Conservation (phyloP, 2,329 filamentous ascomycete genomes). For the Venturia nashicola region DNA sequence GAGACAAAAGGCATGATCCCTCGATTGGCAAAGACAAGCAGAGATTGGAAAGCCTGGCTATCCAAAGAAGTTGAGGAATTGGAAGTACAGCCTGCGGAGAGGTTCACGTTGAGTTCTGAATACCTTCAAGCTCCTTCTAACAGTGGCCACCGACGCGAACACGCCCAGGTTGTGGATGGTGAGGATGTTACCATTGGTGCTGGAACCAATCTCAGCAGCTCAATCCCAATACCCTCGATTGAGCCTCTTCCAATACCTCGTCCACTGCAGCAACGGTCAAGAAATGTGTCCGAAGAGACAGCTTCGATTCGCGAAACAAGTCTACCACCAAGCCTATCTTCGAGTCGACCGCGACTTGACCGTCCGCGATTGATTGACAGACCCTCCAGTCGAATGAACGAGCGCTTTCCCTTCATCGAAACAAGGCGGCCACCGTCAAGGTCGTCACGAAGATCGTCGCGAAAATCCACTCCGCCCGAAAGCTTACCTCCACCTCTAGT, state of each 20-base stretch:
- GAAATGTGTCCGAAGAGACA: constrained; percentile 6
- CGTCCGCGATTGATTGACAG: constrained; percentile 12
- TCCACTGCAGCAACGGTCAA: background rate
- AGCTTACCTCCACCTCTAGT: background rate
- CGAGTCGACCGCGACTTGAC: constrained; percentile 13
- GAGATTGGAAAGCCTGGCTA: constrained; percentile 35
- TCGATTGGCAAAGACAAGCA: constrained; percentile 20
- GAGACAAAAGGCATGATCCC: constrained; percentile 10
- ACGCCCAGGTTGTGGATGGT: constrained; percentile 16
- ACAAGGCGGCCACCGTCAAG: constrained; percentile 16
- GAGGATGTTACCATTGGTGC: constrained; percentile 13
- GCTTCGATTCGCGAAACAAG: background rate
- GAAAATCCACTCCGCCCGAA: background rate
- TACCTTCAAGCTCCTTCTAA: constrained; percentile 12
- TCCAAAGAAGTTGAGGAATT: constrained; percentile 31
- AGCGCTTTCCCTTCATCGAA: constrained; percentile 30
- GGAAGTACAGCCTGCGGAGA: constrained; percentile 17
- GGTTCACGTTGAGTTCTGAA: constrained; percentile 18
- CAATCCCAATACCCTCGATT: background rate
- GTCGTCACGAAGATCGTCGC: background rate
- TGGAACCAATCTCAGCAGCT: background rate
- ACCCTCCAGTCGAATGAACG: constrained; percentile 29
- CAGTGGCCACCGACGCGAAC: constrained; percentile 14
- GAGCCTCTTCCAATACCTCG: background rate
- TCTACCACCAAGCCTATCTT: constrained; percentile 12